Evolutionary conservation across 2,329 filamentous ascomycete genomes (phyloP), one percentile per base, ranked within the genome.

Genomic region (Periconia digitata): DNA sequence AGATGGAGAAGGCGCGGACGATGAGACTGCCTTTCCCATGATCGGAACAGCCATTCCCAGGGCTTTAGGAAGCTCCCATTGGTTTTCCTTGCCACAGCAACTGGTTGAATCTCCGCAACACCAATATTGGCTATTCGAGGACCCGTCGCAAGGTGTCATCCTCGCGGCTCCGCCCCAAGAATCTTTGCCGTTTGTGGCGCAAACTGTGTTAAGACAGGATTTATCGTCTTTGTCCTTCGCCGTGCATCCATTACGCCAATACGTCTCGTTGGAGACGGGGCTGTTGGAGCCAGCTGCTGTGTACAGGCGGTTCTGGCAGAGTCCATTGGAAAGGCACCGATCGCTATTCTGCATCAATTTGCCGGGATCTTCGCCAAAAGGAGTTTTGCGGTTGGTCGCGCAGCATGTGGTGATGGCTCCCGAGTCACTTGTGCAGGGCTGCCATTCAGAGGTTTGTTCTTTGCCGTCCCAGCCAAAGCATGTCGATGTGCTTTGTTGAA

Each of bases 141-240:
- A 37, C 10, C 45, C 45, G 20, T 47, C 40, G 23, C 45, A 43
- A 1, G 45, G 40, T 16, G 45, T 47, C 17, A 47, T n/a, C 18
- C 8, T n/a, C 6, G 27, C 32, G 20, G 17, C 18, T 24, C 38
- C 38, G 8, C 38, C 22, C 7, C 7, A 34, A 20, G n/a, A 16
- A 15, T 35, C 20, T 20, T 29, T 34, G 27, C 29, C 7, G n/a
- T 32, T 12, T 10, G 27, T 13, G 4, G 27, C 27, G 27, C 27
- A 32, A 10, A 32, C 27, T 12, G 12, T 32, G 27, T 32, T 32
- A 10, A 32, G n/a, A 32, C 27, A 32, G 10, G 10, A 32, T 15
- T 38, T 42, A 8, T 27, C 32, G 13, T 23, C 29, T 8, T 34
- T 17, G 15, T 8, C 18, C 10, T 32, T 15, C 13, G 29, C 32